Evolutionary conservation across 1,284 basidiomycete species (phyloP), one percentile per base, ranked within the genome.

Genomic region (Boletus semigastroideus): DNA sequence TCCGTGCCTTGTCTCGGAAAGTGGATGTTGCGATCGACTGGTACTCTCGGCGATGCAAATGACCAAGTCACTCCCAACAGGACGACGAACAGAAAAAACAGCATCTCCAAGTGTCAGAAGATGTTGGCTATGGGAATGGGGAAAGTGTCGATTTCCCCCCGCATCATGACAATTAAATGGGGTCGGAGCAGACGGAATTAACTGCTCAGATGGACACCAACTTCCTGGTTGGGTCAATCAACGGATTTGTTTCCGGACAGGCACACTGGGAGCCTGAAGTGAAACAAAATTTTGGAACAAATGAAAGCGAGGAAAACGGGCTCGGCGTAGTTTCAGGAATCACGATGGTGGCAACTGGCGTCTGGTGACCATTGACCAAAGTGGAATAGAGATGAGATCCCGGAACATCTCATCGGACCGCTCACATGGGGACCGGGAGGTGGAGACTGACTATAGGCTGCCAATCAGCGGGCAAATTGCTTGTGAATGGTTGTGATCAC

Each of bases 1-100:
- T 57, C 55, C 7, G 58, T 51, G 1, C 58, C 58, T 36, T 39
- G 34, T 43, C 52, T 54, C 33, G 55, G 39, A 45, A 65, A 59
- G 46, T 51, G 10, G 42, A 61, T 51, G 20, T 53, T 54, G 11
- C 48, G 53, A 53, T 51, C 42, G 30, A 48, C 28, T 14, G 14
- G 42, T 13, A 34, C 27, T 33, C 41, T 41, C 37, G 46, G 46
- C n/a, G 44, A 64, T 16, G 51, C 58, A 8, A 53, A 33, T 12
- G 54, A 45, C 41, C 54, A 41, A 22, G 52, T 48, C 34, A 36
- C 43, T 17, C 46, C 49, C 11, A 66, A 36, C 19, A 66, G 33
- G 25, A 48, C 42, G 8, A 51, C 25, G 11, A 63, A 30, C 28
- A 63, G 17, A 40, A 30, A 51, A 48, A 38, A 46, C 39, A 48